Base-by-base conservation (phyloP, 805 yeast species). In the Zygosaccharomyces bailii region DNA sequence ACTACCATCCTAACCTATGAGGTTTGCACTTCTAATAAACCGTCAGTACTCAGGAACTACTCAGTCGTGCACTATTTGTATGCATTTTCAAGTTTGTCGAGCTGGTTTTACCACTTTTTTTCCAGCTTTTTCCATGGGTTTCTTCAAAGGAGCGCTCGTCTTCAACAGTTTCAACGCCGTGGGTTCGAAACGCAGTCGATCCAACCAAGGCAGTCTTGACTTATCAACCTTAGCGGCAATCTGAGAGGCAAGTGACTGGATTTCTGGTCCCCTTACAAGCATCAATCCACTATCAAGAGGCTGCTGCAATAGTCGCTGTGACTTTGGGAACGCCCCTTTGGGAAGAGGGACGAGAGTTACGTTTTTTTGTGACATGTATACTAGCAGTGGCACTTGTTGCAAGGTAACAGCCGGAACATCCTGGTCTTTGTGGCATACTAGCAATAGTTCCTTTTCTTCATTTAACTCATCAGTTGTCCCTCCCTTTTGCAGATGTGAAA, bases 341-440 rank as follows among this genome's bases (percentile, higher is more conserved):
- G 89, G 89, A 19, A 84, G 65, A 49, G 79, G 84, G 2, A 84
- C 70, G 34, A 84, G 63, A 48, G 78, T 81, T 3, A 79, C 79
- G 13, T 51, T 44, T 13, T 43, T 21, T 1, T 33, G 34, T n/a
- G 69, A 48, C 19, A 78, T 67, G 43, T 64, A 73, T 19, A 78
- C 61, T 29, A 84, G 60, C 2, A 75, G 64, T 0, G 91, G 91
- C 33, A 84, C 70, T 39, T 77, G 82, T 48, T 75, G 73, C 4
- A 76, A 65, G 32, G 84, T 54, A 1, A 84, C 63, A 1, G 64
- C 50, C 1, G 86, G 79, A 9, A 63, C 59, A 3, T 75, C 33
- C 4, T 45, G 40, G 46, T 81, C 86, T n/a, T 67, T 61, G 50
- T 75, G 80, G 51, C 86, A 78, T 13, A 81, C 84, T 62, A 83